Percentiles rank a stretch among this genome's conserved stretches.
Evolutionary conservation across 2,329 filamentous ascomycete species (phyloP).

Genomic region (Aureobasidium sp.): DNA sequence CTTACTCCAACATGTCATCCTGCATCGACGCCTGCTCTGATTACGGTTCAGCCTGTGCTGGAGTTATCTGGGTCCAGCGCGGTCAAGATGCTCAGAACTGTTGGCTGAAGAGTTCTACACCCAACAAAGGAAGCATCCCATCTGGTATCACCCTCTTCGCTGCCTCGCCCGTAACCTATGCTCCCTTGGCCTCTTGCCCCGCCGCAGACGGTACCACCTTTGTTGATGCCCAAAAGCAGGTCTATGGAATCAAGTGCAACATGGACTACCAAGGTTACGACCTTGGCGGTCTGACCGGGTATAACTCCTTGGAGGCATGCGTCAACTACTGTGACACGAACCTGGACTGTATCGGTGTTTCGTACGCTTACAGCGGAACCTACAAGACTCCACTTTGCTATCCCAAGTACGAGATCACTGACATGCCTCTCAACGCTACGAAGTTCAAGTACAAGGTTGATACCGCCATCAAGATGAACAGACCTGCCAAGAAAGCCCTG

Average conservation of each 20-base stretch:
- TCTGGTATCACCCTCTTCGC: constrained; percentile 2
- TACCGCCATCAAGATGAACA: constrained; percentile 6
- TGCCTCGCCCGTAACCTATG: neutral
- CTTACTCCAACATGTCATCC: constrained; percentile 1
- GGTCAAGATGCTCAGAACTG: constrained; percentile 9
- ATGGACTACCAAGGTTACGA: constrained; percentile 8
- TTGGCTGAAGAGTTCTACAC: neutral
- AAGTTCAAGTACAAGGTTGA: constrained; percentile 12
- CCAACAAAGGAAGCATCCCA: neutral
- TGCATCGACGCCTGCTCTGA: constrained; percentile 7
- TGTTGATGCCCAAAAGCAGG: constrained; percentile 1
- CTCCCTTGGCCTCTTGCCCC: constrained; percentile 4
- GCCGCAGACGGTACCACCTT: neutral
- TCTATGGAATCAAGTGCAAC: constrained; percentile 9
- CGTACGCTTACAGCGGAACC: constrained; percentile 7
- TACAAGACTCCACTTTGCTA: constrained; percentile 9
- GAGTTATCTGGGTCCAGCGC: constrained; percentile 7
- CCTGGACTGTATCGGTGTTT: constrained; percentile 7
- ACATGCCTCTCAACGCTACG: neutral
- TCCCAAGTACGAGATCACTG: constrained; percentile 10
- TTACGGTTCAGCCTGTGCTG: neutral
- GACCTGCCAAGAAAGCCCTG: constrained; percentile 1
- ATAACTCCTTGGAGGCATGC: constrained; percentile 3
- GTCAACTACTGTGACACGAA: constrained; percentile 9
- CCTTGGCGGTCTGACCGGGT: neutral